These are phyloP conservation scores for Aspergillus sp. DNA, from an alignment of 2,329 filamentous ascomycete species.

Conservation along the genomic window DNA sequence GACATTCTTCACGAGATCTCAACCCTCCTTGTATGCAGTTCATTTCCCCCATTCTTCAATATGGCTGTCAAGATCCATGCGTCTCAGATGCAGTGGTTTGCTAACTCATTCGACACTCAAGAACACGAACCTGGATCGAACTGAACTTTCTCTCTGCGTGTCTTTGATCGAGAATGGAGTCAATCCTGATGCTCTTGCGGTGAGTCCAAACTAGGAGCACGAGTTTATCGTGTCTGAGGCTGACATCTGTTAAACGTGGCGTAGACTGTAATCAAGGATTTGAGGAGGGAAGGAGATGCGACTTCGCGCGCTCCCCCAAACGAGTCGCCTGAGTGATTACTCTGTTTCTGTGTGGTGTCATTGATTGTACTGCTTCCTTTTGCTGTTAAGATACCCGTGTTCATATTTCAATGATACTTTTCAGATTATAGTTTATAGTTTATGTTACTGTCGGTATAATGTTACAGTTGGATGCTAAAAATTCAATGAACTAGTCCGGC, in stretches of 20 bases:
- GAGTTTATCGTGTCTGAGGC: not conserved
- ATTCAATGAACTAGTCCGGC: not conserved
- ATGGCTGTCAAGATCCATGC: not conserved
- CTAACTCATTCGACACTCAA: constrained; percentile 38
- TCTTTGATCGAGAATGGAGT: constrained; percentile 97
- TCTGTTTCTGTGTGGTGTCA: not conserved
- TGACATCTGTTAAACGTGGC: constrained; percentile 2
- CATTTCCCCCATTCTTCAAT: not conserved
- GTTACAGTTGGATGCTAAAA: not conserved
- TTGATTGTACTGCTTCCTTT: not conserved
- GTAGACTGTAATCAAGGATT: constrained; percentile 48
- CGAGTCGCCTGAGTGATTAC: constrained; percentile 19
- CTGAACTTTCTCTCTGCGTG: constrained; percentile 90
- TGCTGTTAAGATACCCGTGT: constrained; percentile 17
- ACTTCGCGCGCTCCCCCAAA: constrained; percentile 24
- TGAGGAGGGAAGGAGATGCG: constrained; percentile 41
- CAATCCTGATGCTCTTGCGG: constrained; percentile 90
- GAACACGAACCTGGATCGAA: constrained; percentile 92
- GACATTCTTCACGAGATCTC: constrained; percentile 54
- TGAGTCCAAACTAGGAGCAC: constrained; percentile 50
- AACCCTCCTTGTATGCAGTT: constrained; percentile 41
- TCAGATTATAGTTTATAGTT: not conserved
- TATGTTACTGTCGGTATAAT: not conserved
- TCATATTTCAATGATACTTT: constrained; percentile 1
- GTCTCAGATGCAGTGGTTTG: not conserved